Base-by-base conservation (phyloP, 331 rosid genomes). In the Rhamnella rubrinervis region DNA sequence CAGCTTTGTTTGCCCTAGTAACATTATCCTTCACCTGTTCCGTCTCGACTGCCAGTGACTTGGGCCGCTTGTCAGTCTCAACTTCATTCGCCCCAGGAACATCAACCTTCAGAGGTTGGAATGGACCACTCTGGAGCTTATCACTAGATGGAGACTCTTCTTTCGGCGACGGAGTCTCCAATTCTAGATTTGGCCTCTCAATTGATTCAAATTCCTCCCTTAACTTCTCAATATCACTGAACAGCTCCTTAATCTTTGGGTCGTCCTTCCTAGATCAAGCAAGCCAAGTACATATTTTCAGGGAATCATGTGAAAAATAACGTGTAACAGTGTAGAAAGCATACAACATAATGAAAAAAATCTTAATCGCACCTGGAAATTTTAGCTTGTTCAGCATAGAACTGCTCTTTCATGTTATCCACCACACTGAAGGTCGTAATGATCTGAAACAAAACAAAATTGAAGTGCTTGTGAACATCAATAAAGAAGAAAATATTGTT, bases 351-450 rank as follows among this genome's bases (percentile, higher is more conserved):
- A 38, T 20, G n/a, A 20, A 56, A 46, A 37, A 52, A 20, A 17
- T 31, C 64, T 63, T 28, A 61, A 66, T 70, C 65, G 51, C 61
- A 95, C 99, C 96, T 89, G 79, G 85, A 75, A 82, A 80, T 67
- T 77, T 82, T 80, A 63, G 87, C 83, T 28, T 73, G 78, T 70
- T 77, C 93, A 80, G 89, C 88, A 58, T 83, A 83, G 81, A 87
- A 91, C 66, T 95, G 99, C 74, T 88, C 92, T 71, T 89, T 91
- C 96, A 91, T 87, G 85, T 86, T 86, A 82, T 95, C 97, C 76
- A 95, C 93, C 41, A 91, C 99, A 72, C 97, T 89, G 86, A 95
- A 91, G 77, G 92, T 95, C 63, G 99, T 83, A 75, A 95, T 85
- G 60, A 95, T 89, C 99, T 95, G 90, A 69, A 84, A 75, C 67